These are phyloP conservation scores for Yamadazyma sp. DNA, from an alignment of 805 yeast species.

Conservation along the genomic window DNA sequence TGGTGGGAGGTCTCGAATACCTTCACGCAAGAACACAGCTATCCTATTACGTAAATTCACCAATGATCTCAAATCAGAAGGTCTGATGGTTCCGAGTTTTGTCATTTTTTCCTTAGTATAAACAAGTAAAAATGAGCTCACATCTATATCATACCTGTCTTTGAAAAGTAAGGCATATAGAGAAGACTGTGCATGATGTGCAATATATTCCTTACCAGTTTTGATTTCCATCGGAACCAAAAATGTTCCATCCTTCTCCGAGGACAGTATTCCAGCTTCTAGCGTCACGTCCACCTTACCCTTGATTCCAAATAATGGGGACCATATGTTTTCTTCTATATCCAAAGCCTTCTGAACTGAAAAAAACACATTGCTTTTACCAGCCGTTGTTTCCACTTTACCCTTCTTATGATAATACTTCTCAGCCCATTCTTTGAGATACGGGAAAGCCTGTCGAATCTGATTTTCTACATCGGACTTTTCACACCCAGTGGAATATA, in stretches of 20 bases:
- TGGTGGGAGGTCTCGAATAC: slow-evolving; percentile 52
- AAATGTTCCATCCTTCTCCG: slow-evolving; percentile 26
- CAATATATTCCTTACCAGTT: slow-evolving; percentile 67
- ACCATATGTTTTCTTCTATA: slow-evolving; percentile 89
- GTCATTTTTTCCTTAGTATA: slow-evolving; percentile 66
- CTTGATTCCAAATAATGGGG: slow-evolving; percentile 84
- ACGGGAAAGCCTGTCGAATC: slow-evolving; percentile 48
- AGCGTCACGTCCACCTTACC: slow-evolving; percentile 90
- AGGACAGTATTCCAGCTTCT: slow-evolving; percentile 48
- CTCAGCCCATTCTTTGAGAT: slow-evolving; percentile 54
- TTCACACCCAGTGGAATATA: slow-evolving; percentile 49
- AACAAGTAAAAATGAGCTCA: slow-evolving; percentile 63
- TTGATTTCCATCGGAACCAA: slow-evolving; percentile 87
- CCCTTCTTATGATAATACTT: slow-evolving; percentile 34
- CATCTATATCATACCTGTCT: slow-evolving; percentile 74
- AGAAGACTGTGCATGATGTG: slow-evolving; percentile 85
- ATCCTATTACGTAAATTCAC: slow-evolving; percentile 71
- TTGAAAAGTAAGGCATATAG: slow-evolving; percentile 75
- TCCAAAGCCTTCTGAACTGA: slow-evolving; percentile 68
- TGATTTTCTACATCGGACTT: slow-evolving; percentile 44
- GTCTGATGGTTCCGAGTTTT: slow-evolving; percentile 51
- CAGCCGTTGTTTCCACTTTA: slow-evolving; percentile 19
- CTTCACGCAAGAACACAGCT: slow-evolving; percentile 56
- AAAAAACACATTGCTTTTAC: slow-evolving; percentile 38
- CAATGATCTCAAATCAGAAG: slow-evolving; percentile 62